These are phyloP conservation scores for Candida gigantensis DNA, from an alignment of 1,139 yeast species.

Conservation along the genomic window DNA sequence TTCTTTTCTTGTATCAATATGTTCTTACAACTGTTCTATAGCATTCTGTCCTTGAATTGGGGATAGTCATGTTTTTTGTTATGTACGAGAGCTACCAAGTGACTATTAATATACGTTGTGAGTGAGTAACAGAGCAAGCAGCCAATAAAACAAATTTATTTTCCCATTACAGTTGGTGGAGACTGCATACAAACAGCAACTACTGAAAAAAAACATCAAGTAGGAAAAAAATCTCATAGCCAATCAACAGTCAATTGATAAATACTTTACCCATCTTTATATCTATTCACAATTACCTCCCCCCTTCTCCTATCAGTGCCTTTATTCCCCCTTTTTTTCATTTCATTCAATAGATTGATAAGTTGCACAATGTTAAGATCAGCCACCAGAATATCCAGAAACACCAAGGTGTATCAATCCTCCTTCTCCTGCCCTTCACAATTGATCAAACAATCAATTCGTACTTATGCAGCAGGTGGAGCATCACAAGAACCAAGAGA, in stretches of 20 bases:
- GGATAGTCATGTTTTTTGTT: no score
- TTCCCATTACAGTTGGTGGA: slow-evolving; percentile 2
- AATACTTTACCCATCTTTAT: not conserved
- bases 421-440: slow-evolving; percentile 5
- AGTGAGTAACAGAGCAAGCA: no score
- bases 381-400: slow-evolving; percentile 8
- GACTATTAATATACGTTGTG: no score
- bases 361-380: slow-evolving; percentile 15
- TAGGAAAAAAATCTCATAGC: not conserved
- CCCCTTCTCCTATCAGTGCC: no score
- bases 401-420: not conserved
- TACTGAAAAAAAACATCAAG: not conserved
- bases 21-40: no score
- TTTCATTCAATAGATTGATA: no score
- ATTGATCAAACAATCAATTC: slow-evolving; percentile 6
- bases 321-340: no score
- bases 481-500: slow-evolving; percentile 5
- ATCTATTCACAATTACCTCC: no score
- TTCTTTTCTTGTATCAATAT: no score
- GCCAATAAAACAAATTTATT: slow-evolving; percentile 11
- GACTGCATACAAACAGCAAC: no score
- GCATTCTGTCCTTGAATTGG: no score
- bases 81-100: no score
- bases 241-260: not conserved
- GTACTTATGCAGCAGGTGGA: slow-evolving; percentile 12